These are phyloP conservation scores for Madurella mycetomatis DNA, from an alignment of 2,329 filamentous ascomycete genomes.

Conservation along the genomic window DNA sequence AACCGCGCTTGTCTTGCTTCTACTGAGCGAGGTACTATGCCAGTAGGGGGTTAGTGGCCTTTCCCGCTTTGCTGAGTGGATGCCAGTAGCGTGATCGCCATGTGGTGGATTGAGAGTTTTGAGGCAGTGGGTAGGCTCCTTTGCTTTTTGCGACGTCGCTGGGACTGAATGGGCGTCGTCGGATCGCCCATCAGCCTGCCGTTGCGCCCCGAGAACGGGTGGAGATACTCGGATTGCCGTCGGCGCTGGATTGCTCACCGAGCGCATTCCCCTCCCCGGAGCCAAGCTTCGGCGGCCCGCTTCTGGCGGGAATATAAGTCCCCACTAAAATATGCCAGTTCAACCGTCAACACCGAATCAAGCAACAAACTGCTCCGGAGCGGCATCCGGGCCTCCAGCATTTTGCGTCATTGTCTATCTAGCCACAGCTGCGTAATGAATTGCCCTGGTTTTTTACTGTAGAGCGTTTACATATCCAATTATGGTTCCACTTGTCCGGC, in stretches of 20 bases:
- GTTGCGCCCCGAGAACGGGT: neutral
- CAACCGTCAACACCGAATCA: neutral
- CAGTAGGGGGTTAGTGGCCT: too few relatives aligned
- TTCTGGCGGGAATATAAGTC: neutral
- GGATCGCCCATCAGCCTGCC: neutral
- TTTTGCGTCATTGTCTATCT: neutral
- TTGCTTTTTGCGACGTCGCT: too few relatives aligned
- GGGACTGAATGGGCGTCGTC: neutral
- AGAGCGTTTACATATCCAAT: neutral
- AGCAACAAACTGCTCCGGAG: neutral
- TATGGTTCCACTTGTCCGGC: conserved; percentile 2
- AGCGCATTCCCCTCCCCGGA: neutral
- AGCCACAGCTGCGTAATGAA: neutral
- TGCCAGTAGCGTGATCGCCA: too few relatives aligned
- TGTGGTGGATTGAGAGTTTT: too few relatives aligned
- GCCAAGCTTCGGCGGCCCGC: neutral
- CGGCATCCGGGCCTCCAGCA: neutral
- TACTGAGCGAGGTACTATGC: too few relatives aligned
- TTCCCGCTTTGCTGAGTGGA: too few relatives aligned
- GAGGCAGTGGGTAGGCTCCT: too few relatives aligned
- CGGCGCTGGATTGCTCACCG: conserved; percentile 4
- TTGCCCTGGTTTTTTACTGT: neutral
- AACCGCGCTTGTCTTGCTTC: too few relatives aligned
- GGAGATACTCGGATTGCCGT: conserved; percentile 7
- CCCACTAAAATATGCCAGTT: conserved; percentile 1